phyloP scores from a whole-genome alignment of 371 early-diverging fungal species.

The Mortierella sp. region DNA sequence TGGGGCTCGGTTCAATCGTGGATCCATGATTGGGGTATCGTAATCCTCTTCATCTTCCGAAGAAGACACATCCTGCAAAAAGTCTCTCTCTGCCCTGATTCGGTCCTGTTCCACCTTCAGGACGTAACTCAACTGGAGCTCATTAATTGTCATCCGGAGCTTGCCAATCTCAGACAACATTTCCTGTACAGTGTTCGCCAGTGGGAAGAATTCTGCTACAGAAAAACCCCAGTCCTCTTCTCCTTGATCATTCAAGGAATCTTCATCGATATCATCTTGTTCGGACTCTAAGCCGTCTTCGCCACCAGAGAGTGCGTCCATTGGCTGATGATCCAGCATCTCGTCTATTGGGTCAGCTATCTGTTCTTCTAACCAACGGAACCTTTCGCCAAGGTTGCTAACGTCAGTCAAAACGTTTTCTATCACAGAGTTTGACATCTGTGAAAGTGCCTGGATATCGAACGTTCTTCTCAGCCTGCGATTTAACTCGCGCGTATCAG shows the following conservation, averaged over 20 bases:
- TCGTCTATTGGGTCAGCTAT: conserved; percentile 46
- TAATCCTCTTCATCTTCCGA: conserved; percentile 32
- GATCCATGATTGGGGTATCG: not conserved
- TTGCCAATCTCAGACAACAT: conserved; percentile 74
- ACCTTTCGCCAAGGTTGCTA: conserved; percentile 63
- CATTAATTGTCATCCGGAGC: conserved; percentile 76
- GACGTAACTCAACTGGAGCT: conserved; percentile 76
- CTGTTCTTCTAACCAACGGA: conserved; percentile 65
- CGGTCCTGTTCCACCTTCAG: conserved; percentile 73
- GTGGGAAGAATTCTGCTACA: conserved; percentile 67
- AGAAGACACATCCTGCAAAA: conserved; percentile 53
- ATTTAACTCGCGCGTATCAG: conserved; percentile 72
- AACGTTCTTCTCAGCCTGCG: conserved; percentile 71
- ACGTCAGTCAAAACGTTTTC: conserved; percentile 76
- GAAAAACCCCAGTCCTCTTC: conserved; percentile 51
- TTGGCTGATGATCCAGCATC: conserved; percentile 12
- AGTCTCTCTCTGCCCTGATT: conserved; percentile 64
- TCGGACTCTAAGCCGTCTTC: conserved; percentile 4
- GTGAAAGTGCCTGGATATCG: conserved; percentile 79
- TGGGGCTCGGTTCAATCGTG: not conserved
- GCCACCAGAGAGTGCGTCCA: not conserved
- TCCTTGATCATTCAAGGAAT: not conserved
- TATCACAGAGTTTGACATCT: conserved; percentile 80
- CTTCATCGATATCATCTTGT: conserved; percentile 2
- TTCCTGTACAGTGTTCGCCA: conserved; percentile 69